Base-by-base conservation (phyloP, 169 alveolate genomes). In the Plasmodium berghei region DNA sequence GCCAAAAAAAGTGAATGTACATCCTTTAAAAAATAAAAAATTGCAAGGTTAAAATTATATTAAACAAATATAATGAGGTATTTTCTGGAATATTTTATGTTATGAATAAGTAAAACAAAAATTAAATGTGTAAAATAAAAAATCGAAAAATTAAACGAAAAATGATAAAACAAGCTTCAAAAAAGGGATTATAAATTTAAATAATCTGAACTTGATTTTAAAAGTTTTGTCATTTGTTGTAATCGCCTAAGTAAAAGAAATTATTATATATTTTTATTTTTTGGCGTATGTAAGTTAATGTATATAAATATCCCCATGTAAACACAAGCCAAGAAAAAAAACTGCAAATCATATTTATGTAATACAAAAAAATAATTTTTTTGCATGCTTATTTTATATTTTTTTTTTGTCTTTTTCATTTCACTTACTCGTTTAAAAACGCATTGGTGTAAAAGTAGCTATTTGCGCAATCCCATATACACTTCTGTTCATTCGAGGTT, bases 401-500 rank as follows among this genome's bases (percentile, higher is more conserved):
- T 28, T 56, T 49, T 20, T 72, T 48, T 46, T 64, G 26, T 52
- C 22, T 77, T 26, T 42, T 1, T 52, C 42, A 48, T 77, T 48
- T 34, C 48, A 22, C 83, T 80, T 26, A 80, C 90, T 80, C 77
- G 61, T 80, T 80, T 61, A 80, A 48, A 67, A 80, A 80, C n/a
- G 55, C 90, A 59, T 80, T 80, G 12, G 90, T 66, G 59, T 80
- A 80, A 61, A 80, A 80, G 56, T 80, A 80, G 72, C 83, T 80
- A 45, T 59, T 80, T 10, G 90, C 90, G 28, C 90, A 80, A 71
- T 71, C 73, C 90, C 90, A 80, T 20, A 80, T 80, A 40, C 90
- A 80, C 18, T 80, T 80, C 52, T 80, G 90, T 61, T 80, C 90
- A 40, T 20, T 9, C 45, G 90, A 42, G 42, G 72, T 80, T 61